A percentile compares a stretch with the other conserved stretches of the same genome.
These are phyloP conservation scores for Buxus sempervirens DNA, from an alignment of 164 flowering plant genomes.

Conservation along the genomic window DNA sequence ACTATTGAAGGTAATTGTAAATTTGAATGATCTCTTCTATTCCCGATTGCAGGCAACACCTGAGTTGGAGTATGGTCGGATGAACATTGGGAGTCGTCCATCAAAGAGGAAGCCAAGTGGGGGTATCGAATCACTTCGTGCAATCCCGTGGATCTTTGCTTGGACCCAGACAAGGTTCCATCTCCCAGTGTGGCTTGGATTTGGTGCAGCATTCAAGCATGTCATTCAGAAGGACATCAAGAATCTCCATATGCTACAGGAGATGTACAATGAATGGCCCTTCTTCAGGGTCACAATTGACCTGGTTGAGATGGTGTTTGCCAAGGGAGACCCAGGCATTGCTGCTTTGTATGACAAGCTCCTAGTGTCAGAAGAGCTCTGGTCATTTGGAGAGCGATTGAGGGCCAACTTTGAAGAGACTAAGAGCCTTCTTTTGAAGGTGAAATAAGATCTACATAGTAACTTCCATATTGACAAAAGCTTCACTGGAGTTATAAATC, in stretches of 20 bases:
- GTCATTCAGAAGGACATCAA: constrained; percentile 63
- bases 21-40: neutral
- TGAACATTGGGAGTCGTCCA: constrained; percentile 99
- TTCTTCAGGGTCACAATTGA: constrained; percentile 97
- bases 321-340: constrained; percentile 98
- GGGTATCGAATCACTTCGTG: constrained; percentile 96
- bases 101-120: constrained; percentile 98
- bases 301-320: constrained; percentile 98
- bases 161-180: constrained; percentile 99
- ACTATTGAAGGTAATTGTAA: neutral
- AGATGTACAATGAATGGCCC: constrained; percentile 97
- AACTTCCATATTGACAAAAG: neutral
- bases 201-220: constrained; percentile 86
- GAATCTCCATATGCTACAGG: constrained; percentile 79
- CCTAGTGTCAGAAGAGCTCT: constrained; percentile 83
- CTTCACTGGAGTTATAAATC: neutral
- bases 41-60: constrained; percentile 79
- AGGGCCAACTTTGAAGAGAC: constrained; percentile 80
- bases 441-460: constrained; percentile 14
- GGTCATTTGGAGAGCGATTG: constrained; percentile 80
- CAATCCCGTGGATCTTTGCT: constrained; percentile 99
- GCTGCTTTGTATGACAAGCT: constrained; percentile 91
- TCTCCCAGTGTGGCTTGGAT: constrained; percentile 99
- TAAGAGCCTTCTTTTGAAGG: constrained; percentile 80
- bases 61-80: constrained; percentile 93